phyloP scores from a whole-genome alignment of 345 rosid genomes.

The Hevea brasiliensis region DNA sequence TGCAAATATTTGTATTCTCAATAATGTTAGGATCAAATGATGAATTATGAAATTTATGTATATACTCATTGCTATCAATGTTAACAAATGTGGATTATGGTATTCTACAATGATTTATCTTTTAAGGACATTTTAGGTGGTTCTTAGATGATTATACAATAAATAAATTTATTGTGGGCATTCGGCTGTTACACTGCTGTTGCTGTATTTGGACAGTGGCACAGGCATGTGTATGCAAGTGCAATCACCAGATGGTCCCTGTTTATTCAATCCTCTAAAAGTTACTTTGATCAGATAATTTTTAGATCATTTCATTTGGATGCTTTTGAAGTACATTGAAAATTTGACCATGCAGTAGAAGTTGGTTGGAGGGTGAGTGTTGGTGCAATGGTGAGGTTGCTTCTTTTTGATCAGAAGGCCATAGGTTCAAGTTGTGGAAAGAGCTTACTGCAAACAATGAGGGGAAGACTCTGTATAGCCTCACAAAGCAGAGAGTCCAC shows the following conservation, averaged over 20 bases:
- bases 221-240: neutral
- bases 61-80: neutral
- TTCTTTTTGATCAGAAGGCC: no score
- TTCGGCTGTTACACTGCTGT: neutral
- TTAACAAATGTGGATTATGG: neutral
- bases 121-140: neutral
- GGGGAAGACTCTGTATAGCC: no score
- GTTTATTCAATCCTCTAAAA: neutral
- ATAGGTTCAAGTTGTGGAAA: no score
- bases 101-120: neutral
- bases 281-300: neutral
- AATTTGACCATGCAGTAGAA: neutral
- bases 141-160: neutral
- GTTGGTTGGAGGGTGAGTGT: neutral
- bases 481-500: no score
- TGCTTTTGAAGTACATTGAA: neutral
- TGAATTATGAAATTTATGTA: neutral
- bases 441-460: no score
- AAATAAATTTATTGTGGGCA: neutral
- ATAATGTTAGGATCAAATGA: neutral
- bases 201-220: no score
- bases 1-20: conserved; percentile 7
- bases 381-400: no score
- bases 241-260: neutral
- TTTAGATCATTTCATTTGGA: neutral